Base-by-base conservation (phyloP, 371 early-diverging fungal genomes). In the Phascolomyces articulosus region DNA sequence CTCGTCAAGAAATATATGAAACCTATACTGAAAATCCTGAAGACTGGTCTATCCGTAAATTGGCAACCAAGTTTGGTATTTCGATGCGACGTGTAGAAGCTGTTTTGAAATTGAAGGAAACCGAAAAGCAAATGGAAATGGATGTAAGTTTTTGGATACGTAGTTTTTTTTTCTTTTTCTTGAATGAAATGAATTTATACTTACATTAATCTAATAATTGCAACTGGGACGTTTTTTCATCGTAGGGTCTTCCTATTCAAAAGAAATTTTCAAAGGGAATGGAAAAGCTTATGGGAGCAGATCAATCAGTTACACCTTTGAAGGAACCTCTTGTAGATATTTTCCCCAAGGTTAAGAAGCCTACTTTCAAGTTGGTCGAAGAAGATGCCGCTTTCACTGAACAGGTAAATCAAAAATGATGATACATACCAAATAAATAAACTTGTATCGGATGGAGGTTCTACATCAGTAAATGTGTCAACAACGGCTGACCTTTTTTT, bases 11-110 rank as follows among this genome's bases (percentile, higher is more conserved):
- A 61, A 91, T 97, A 31, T 96, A 91, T 79, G 68, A 80, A n/a
- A 64, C 76, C 28, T 94, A 90, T 71, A 59, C 67, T 41, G 62
- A 73, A 2, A 87, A 91, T 64, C 86, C 91, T 10, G 74, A 75
- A 40, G 74, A 64, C 24, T 80, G 84, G 83, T 89, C 95, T 7
- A 90, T 94, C 28, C 86, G 94, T 40, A 71, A 85, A 44, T 84
- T 96, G 57, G 95, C 93, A 18, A 84, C 80, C 15, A 80, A 87
- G 55, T 92, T 81, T 73, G 74, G 77, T n/a, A 67, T 96, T 10
- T 93, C 96, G 16, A 87, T 96, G 69, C 90, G 87, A 64, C 88
- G 98, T 54, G 88, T 93, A 8, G 91, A 95, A 75, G 98, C 96
- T n/a, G 89, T 97, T 59, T 75, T 97, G 60, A 87, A 90, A 58